Evolutionary conservation across 306 rosid genomes (phyloP).

Genomic region (Acacia crassicarpa): DNA sequence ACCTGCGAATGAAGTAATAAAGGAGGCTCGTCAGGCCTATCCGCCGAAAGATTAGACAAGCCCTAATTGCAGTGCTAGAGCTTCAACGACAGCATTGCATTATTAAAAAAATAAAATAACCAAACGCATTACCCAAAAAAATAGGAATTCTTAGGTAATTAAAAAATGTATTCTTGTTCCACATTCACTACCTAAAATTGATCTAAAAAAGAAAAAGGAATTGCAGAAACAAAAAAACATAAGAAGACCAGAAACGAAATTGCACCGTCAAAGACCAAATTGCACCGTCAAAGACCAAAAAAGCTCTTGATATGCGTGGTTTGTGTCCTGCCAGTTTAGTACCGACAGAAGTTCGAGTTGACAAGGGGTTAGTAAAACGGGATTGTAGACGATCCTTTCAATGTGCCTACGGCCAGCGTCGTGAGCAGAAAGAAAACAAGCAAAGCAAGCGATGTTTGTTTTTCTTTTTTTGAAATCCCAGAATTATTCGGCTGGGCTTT

Average conservation of each 20-base stretch:
- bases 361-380: background rate
- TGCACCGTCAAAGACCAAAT: background rate
- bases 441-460: background rate
- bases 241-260: background rate
- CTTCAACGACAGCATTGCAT: background rate
- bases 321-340: background rate
- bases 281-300: background rate
- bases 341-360: background rate
- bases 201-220: background rate
- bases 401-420: background rate
- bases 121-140: background rate
- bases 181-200: background rate
- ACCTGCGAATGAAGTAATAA: slow-evolving; percentile 22
- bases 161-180: background rate
- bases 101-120: background rate
- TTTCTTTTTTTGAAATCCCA: background rate
- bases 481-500: too few relatives aligned
- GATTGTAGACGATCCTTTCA: background rate
- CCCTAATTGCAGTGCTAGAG: background rate
- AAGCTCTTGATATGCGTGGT: background rate
- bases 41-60: background rate
- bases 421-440: background rate
- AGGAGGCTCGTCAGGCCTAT: background rate
- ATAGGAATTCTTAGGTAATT: background rate
- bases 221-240: background rate